Evolutionary conservation across 169 alveolate species (phyloP).

Genomic region (Theileria sp.): DNA sequence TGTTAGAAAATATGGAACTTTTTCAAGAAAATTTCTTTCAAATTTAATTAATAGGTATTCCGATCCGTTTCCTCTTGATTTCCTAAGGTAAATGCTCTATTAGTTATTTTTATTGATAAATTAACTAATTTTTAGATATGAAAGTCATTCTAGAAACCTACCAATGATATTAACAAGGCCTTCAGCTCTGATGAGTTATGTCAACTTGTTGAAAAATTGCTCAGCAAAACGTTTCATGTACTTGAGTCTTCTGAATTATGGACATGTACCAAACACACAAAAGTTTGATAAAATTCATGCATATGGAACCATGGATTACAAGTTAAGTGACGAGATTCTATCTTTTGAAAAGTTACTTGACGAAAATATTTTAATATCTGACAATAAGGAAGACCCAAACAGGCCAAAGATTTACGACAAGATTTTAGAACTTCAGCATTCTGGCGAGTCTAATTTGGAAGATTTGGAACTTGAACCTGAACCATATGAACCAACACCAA

Average conservation of each 20-base stretch:
- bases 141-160: constrained; percentile 39
- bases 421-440: constrained; percentile 37
- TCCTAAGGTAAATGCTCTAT: constrained; percentile 37
- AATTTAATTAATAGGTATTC: constrained; percentile 66
- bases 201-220: constrained; percentile 70
- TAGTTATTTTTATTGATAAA: constrained; percentile 28
- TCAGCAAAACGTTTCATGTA: constrained; percentile 77
- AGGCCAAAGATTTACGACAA: constrained; percentile 43
- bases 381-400: constrained; percentile 10
- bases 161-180: constrained; percentile 73
- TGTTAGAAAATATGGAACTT: constrained; percentile 75
- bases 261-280: constrained; percentile 66
- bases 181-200: constrained; percentile 69
- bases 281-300: constrained; percentile 55
- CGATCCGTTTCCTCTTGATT: constrained; percentile 69
- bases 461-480: constrained; percentile 5
- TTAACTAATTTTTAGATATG: constrained; percentile 12
- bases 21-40: constrained; percentile 75
- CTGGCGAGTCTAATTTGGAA: constrained; percentile 19
- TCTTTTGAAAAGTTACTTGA: constrained; percentile 53
- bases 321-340: constrained; percentile 48
- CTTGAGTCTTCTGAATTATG: constrained; percentile 63
- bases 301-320: constrained; percentile 48
- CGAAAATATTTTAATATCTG: constrained; percentile 26
- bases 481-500: constrained; percentile 5